Conservation (phyloP, 2,329 filamentous ascomycete species). For the Metarhizium sp. region DNA sequence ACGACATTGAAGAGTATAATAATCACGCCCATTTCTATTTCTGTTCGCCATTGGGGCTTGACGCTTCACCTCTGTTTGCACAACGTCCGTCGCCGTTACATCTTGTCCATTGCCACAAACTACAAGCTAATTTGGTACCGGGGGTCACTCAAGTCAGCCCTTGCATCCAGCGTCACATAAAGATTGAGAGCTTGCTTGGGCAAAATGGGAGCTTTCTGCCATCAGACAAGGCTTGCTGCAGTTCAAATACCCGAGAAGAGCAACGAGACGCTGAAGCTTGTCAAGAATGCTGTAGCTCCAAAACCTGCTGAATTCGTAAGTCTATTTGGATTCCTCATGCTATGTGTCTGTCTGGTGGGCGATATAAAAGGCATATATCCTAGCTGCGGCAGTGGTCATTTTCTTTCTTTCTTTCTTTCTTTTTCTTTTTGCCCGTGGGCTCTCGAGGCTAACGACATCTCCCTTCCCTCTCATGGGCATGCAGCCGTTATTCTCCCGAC, state of each 20-base stretch:
- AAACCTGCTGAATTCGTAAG: constrained; percentile 7
- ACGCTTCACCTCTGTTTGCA: background rate
- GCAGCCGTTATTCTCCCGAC: constrained; percentile 31
- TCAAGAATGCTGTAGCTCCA: background rate
- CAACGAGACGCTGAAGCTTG: background rate
- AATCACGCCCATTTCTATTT: background rate
- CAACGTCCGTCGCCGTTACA: no score
- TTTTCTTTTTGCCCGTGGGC: background rate
- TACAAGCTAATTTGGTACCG: no score
- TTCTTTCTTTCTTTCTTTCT: background rate
- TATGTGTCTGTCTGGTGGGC: background rate
- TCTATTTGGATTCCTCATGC: background rate
- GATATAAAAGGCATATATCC: background rate
- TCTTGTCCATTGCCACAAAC: no score
- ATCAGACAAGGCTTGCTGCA: constrained; percentile 1
- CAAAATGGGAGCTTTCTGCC: constrained; percentile 6
- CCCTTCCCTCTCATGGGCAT: background rate
- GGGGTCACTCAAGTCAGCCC: no score
- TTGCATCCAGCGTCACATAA: background rate
- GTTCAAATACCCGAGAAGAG: constrained; percentile 1
- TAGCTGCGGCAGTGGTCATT: background rate
- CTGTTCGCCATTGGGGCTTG: background rate
- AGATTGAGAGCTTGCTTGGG: background rate
- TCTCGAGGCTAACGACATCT: background rate
- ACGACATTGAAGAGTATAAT: background rate